Evolutionary conservation across 176 grass and related monocot species (phyloP), one percentile per base, ranked within the genome.

Genomic region (Dactylis glomerata): DNA sequence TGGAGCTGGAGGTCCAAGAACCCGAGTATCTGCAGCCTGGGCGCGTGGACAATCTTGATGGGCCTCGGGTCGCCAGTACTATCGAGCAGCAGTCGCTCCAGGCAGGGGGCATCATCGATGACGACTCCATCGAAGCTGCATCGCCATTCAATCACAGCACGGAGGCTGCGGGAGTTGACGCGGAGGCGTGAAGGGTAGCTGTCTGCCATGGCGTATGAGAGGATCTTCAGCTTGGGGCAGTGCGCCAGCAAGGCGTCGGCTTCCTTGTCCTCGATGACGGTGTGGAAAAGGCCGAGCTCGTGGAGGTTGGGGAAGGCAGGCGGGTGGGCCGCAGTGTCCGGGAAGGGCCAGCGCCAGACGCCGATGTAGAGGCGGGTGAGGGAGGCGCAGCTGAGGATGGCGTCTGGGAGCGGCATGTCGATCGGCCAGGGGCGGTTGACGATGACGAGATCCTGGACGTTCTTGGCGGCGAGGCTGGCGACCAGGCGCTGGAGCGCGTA

Each of bases 401-500:
- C 59, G 2, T 81, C n/a, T 8, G 83, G 88, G 71, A 89, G 88
- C 30, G 69, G 71, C 83, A 84, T 76, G 77, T 79, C 10, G 77
- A 85, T 59, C 59, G 41, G 82, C 82, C 87, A 81, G 22, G 77
- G 82, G 82, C 69, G 82, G 27, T 85, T 81, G 45, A 89, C 15
- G 77, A 86, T 71, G 88, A 81, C 8, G 77, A 86, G 82, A 66
- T 86, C 78, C 61, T 32, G n/a, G 50, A 89, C 62, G 38, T 36
- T 45, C 61, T 89, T 89, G 77, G 54, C 50, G 70, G 77, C 82
- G 33, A 86, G 70, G 51, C 61, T 27, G 24, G 78, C 36, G 8
- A 86, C 14, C 38, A 81, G 71, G 51, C 51, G 30, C 22, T 28
- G 31, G 50, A 85, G 83, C 20, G 52, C 61, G 77, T 68, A 69